Evolutionary conservation across 2,329 filamentous ascomycete genomes (phyloP).

Genomic region (Harringtonia lauricola): DNA sequence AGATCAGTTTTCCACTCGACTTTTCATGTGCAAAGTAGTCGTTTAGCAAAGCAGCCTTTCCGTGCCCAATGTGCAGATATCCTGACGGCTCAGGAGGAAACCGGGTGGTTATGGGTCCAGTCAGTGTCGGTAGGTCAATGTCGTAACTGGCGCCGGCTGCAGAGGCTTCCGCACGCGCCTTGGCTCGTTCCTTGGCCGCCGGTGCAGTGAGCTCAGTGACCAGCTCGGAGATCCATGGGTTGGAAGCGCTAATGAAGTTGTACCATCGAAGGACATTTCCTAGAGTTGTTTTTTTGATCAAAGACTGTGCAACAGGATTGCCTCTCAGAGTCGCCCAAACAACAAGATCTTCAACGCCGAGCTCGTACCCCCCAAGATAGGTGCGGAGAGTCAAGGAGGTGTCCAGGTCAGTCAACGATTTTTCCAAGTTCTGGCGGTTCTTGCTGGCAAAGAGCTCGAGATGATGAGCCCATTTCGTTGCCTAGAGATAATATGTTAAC

Average conservation of each 20-base stretch:
- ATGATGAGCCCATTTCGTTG: background rate
- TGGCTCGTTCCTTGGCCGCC: slow-evolving; percentile 55
- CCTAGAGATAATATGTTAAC: background rate
- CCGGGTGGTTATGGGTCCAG: slow-evolving; percentile 78
- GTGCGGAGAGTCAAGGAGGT: slow-evolving; percentile 76
- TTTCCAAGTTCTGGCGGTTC: slow-evolving; percentile 75
- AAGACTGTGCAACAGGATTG: slow-evolving; percentile 70
- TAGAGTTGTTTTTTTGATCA: slow-evolving; percentile 62
- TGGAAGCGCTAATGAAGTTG: slow-evolving; percentile 66
- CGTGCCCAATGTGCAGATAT: slow-evolving; percentile 90
- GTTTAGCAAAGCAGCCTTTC: slow-evolving; percentile 61
- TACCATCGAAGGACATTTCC: slow-evolving; percentile 79
- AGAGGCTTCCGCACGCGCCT: slow-evolving; percentile 53
- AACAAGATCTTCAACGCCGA: slow-evolving; percentile 66
- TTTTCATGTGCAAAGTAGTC: slow-evolving; percentile 94
- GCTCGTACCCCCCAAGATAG: slow-evolving; percentile 72
- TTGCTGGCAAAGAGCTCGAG: background rate
- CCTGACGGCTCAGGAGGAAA: slow-evolving; percentile 92
- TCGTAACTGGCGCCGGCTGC: slow-evolving; percentile 81
- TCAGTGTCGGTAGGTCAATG: slow-evolving; percentile 71
- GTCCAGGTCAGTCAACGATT: slow-evolving; percentile 64
- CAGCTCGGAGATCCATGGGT: slow-evolving; percentile 50
- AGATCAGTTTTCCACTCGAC: slow-evolving; percentile 79
- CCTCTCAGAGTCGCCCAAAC: slow-evolving; percentile 73
- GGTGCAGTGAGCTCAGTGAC: slow-evolving; percentile 58